Conservation (phyloP, 805 yeast species). For the Zygoascus ofunaensis region DNA sequence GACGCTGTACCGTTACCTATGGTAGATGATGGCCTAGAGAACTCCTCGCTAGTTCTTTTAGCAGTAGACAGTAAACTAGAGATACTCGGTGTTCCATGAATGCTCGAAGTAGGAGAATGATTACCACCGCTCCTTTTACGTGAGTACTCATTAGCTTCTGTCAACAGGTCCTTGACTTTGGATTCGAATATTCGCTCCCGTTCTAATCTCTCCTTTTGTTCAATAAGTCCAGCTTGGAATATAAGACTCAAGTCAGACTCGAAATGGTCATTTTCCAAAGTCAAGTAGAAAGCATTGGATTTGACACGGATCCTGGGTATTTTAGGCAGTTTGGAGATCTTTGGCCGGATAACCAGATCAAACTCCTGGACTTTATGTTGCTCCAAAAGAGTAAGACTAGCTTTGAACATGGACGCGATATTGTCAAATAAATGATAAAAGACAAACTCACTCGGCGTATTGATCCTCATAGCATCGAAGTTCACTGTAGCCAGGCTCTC, state of each 20-base stretch:
- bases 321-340: conserved; percentile 22
- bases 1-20: neutral
- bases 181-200: conserved; percentile 38
- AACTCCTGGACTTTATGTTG: conserved; percentile 23
- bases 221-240: conserved; percentile 48
- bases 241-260: conserved; percentile 63
- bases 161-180: conserved; percentile 15
- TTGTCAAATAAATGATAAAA: conserved; percentile 77
- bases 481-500: conserved; percentile 17
- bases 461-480: conserved; percentile 28
- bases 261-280: conserved; percentile 83
- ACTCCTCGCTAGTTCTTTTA: neutral
- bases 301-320: conserved; percentile 43
- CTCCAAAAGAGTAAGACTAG: conserved; percentile 43
- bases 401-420: conserved; percentile 55
- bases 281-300: conserved; percentile 48
- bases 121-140: neutral
- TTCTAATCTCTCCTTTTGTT: conserved; percentile 49
- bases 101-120: neutral
- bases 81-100: neutral
- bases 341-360: conserved; percentile 20
- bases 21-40: neutral
- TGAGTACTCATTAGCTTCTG: conserved; percentile 12
- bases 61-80: neutral
- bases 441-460: conserved; percentile 63